Percentiles rank a stretch among this genome's conserved stretches.
Conservation (phyloP, 176 grass and related monocot genomes). For the Triticum timopheevii region DNA sequence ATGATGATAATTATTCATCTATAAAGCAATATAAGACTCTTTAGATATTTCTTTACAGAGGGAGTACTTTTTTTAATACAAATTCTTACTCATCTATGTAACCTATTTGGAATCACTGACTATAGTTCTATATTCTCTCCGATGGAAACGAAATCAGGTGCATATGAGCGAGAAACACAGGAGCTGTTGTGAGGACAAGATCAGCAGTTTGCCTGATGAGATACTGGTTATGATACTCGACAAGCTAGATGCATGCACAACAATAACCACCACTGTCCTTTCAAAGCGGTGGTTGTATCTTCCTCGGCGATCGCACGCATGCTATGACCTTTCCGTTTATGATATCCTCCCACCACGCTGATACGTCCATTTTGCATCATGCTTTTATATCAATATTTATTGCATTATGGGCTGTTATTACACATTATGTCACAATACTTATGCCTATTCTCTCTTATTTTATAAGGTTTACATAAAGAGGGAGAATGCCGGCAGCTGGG, state of each 20-base stretch:
- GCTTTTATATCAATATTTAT: too few species aligned
- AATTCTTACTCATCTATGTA: not conserved
- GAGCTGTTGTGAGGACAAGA: not conserved
- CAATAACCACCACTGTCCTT: conserved; percentile 10
- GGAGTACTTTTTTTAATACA: too few species aligned
- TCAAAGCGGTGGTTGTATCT: conserved; percentile 7
- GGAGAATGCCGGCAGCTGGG: too few species aligned
- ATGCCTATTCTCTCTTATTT: too few species aligned
- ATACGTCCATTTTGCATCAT: too few species aligned
- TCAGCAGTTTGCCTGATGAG: conserved; percentile 18
- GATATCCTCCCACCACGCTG: not conserved
- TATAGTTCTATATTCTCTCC: not conserved
- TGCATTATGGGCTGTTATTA: too few species aligned
- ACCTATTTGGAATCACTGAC: not conserved
- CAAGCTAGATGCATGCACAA: not conserved
- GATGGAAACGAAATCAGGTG: not conserved
- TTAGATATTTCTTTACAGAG: too few species aligned
- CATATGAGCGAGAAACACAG: not conserved
- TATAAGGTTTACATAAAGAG: too few species aligned
- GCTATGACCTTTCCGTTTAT: conserved; percentile 3
- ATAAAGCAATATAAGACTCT: too few species aligned
- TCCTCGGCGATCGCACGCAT: not conserved
- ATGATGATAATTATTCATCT: too few species aligned
- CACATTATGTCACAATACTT: too few species aligned
- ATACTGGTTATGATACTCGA: not conserved